phyloP scores from a whole-genome alignment of 768 basidiomycete genomes.

The Boletellus emodensis region DNA sequence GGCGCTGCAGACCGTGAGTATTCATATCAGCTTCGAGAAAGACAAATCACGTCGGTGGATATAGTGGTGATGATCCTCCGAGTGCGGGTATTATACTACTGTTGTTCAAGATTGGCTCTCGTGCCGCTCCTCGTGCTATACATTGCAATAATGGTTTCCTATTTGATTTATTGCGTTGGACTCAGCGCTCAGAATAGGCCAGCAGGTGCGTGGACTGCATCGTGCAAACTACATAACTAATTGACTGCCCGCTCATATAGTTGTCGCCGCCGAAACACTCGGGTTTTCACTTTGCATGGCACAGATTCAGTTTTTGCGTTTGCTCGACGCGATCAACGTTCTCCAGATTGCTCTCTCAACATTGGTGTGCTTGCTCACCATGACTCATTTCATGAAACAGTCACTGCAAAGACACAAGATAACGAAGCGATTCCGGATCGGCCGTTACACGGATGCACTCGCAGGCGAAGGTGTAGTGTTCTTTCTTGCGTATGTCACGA shows the following conservation, averaged over 20 bases:
- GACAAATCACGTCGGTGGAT: background rate
- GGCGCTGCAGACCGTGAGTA: conserved; percentile 3
- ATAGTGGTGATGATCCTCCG: background rate
- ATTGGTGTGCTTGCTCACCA: background rate
- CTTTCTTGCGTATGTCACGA: too few species aligned
- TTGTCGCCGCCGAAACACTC: background rate
- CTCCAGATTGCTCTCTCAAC: background rate
- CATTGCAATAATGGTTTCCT: background rate
- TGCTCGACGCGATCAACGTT: background rate
- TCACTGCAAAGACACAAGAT: too few species aligned
- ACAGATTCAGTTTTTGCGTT: background rate
- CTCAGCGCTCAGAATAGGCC: background rate
- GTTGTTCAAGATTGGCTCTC: background rate
- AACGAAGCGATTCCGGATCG: too few species aligned
- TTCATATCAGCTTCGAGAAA: background rate
- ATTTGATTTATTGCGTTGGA: too few species aligned
- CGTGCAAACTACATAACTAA: background rate
- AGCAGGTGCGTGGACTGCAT: background rate
- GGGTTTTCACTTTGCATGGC: background rate
- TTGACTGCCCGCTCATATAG: background rate
- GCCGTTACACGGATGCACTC: too few species aligned
- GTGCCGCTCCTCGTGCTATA: background rate
- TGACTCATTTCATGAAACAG: background rate
- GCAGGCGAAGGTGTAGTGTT: too few species aligned
- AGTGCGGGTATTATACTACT: background rate